Evolutionary conservation across 352 stramenopile genomes (phyloP), one percentile per base, ranked within the genome.

Genomic region (Globisporangium mamillatum): DNA sequence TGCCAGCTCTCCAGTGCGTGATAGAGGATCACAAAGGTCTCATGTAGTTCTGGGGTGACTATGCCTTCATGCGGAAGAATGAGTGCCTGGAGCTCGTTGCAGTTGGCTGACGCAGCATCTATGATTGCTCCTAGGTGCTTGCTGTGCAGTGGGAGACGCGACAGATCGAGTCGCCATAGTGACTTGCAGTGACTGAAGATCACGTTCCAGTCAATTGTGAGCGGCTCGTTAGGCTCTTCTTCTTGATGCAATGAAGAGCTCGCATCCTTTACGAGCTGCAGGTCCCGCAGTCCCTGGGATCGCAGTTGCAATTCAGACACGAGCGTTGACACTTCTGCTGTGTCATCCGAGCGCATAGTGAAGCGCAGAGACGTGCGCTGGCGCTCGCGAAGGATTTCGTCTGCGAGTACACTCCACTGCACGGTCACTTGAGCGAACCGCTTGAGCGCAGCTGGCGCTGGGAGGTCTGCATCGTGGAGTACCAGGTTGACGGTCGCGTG

Each of bases 1-100:
- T 70, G 41, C 65, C 65, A 70, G 46, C 54, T 32, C 32, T 70
- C n/a, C 16, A 70, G 54, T 20, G 65, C 56, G 8, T 34, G 4
- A 25, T 70, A 70, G 24, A 70, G 57, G 22, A 2, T n/a, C 14
- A 22, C 25, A n/a, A 70, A 70, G 1, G 56, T 70, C 4, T 38
- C 27, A 12, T 60, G 44, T 3, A 69, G 27, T 12, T 52, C 14
- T 1, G 57, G 22, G 8, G 6, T n/a, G 34, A 44, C 55, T 1
- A 10, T 14, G 16, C 27, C n/a, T 3, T 16, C 34, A 8, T 50
- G 4, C 1, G 36, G 57, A 0, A 70, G 57, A 3, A 70, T 12
- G 16, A 70, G 58, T 14, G 65, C 16, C n/a, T 60, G 57, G 7
- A 70, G 25, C 18, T 65, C 24, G 22, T 12, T 18, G 57, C 65